phyloP scores from a whole-genome alignment of 306 rosid genomes.

The Neltuma alba region DNA sequence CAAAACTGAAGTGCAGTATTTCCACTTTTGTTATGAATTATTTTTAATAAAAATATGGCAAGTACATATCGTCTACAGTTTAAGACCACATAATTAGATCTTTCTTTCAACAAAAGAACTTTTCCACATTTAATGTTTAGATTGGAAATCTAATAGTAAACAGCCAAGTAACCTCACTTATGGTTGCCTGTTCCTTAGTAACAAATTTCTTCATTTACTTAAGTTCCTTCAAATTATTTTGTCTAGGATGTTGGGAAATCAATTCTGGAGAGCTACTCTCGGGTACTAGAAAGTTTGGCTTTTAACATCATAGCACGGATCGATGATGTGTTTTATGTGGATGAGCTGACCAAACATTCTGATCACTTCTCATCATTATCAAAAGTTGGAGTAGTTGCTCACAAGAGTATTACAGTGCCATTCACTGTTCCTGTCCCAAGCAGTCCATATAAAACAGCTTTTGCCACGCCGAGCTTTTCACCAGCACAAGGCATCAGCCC shows the following conservation, averaged over 20 bases:
- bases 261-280: slow-evolving; percentile 88
- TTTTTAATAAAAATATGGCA: not conserved
- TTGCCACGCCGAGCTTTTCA: slow-evolving; percentile 54
- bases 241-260: slow-evolving; percentile 91
- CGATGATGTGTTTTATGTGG: slow-evolving; percentile 41
- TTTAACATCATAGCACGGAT: slow-evolving; percentile 80
- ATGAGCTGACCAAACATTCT: slow-evolving; percentile 75
- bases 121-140: not conserved
- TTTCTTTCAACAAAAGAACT: too few species aligned
- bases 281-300: slow-evolving; percentile 93
- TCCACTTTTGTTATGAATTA: too few species aligned
- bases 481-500: slow-evolving; percentile 49
- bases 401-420: slow-evolving; percentile 58
- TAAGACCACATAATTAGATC: too few species aligned
- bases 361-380: slow-evolving; percentile 68
- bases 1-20: not conserved
- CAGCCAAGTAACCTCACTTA: not conserved
- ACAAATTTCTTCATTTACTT: not conserved
- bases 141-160: not conserved
- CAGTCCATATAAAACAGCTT: slow-evolving; percentile 82
- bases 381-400: slow-evolving; percentile 70
- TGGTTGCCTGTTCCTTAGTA: slow-evolving; percentile 10
- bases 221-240: slow-evolving; percentile 25
- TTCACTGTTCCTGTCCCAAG: slow-evolving; percentile 38
- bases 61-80: not conserved